Base-by-base conservation (phyloP, 176 grass and related monocot genomes). In the Musa beccarii region DNA sequence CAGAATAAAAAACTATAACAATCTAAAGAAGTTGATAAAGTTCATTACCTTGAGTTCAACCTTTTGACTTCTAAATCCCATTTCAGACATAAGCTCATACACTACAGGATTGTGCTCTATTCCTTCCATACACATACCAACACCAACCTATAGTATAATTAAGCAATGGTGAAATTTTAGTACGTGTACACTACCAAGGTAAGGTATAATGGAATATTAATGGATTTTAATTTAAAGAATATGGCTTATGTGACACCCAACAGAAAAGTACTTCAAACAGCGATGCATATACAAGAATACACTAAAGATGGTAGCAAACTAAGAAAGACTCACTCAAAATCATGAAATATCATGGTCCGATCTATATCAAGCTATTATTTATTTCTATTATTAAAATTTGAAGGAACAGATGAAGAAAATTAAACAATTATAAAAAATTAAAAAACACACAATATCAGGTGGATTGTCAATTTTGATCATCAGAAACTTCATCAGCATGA, bases 101-200 rank as follows among this genome's bases (percentile, higher is more conserved):
- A 97, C 93, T 78, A 97, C 87, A 80, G 93, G 93, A 85, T 97
- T 97, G 1, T 97, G 93, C 49, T 97, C 93, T 85, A 97, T 97
- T 89, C 93, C 93, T 80, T 97, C 93, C 93, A 97, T 92, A 82
- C 93, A 97, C 93, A 97, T 92, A 82, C 93, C 90, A 72, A 97
- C 87, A 28, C 93, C 93, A 54, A 97, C 82, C 93, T 97, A 82
- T 72, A 65, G 52, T 74, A 86, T 28, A 50, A 50, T 61, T 49
- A 66, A 10, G 20, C 4, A 68, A 5, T 51, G 17, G 34, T 51
- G 68, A 51, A 70, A 15, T 1, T 43, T 70, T 20, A 51, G 4
- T 13, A 52, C 17, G 52, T 70, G 11, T 24, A 12, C 63, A 24
- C 9, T 29, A 14, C 24, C 9, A 66, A 11, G 21, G 34, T 43